Evolutionary conservation across 345 rosid species (phyloP).

Genomic region (Geranium rotundifolium): DNA sequence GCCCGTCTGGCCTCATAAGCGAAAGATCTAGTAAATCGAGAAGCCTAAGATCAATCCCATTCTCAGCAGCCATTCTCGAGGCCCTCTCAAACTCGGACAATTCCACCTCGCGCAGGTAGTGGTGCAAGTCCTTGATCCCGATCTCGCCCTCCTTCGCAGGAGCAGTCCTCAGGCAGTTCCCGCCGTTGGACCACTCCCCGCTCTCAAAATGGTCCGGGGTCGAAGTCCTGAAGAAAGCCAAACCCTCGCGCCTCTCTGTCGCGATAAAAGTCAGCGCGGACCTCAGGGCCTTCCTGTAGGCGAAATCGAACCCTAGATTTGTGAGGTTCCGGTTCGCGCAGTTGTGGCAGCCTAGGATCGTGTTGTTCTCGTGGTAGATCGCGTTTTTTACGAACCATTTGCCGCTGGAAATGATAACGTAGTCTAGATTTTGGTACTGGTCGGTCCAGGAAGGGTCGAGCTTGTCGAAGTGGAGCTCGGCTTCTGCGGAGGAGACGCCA

Average conservation of each 20-base stretch:
- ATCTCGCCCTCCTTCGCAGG: conserved; percentile 67
- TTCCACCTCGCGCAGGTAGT: conserved; percentile 50
- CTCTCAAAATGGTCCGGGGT: conserved; percentile 91
- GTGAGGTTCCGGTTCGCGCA: conserved; percentile 54
- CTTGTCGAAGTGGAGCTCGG: conserved; percentile 63
- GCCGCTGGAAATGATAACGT: conserved; percentile 72
- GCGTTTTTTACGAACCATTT: conserved; percentile 93
- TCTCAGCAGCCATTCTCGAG: conserved; percentile 26
- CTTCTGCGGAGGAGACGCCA: conserved; percentile 62
- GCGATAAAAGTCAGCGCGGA: conserved; percentile 53
- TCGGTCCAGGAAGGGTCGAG: conserved; percentile 28
- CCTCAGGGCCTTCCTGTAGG: conserved; percentile 53
- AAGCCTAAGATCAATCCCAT: conserved; percentile 44
- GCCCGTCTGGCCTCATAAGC: conserved; percentile 74
- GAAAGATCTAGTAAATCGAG: conserved; percentile 64
- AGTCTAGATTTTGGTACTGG: conserved; percentile 33
- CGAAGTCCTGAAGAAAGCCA: conserved; percentile 58
- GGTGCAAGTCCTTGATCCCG: conserved; percentile 45
- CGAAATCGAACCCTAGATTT: conserved; percentile 64
- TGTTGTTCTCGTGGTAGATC: conserved; percentile 65
- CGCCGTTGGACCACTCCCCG: conserved; percentile 90
- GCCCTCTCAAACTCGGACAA: conserved; percentile 48
- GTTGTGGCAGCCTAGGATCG: conserved; percentile 58
- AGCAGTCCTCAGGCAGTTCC: conserved; percentile 41
- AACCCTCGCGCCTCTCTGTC: conserved; percentile 38